Evolutionary conservation across 2,329 filamentous ascomycete genomes (phyloP), one percentile per base, ranked within the genome.

Genomic region (Chlorencoelia australis): DNA sequence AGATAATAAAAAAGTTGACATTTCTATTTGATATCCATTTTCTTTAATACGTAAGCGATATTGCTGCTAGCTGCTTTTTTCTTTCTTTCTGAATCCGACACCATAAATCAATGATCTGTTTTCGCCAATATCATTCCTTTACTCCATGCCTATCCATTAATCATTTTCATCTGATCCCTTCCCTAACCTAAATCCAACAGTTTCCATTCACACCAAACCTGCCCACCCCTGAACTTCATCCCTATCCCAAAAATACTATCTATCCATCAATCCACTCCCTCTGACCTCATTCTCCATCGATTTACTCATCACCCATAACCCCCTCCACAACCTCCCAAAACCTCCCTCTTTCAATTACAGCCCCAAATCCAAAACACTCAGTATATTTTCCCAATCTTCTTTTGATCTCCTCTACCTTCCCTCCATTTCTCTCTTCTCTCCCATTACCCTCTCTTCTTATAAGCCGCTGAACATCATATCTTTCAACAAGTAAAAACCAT

Each of bases 321-420:
- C 22, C 30, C 26, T 42, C 34, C 6, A 50, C 47, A 13, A 48
- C 42, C 29, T 45, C 40, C 50, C 51, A 50, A 25, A 54, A 53
- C 17, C 25, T 35, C 2, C 16, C 33, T 36, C 45, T 45, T 38
- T 49, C 46, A 35, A 54, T 47, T 22, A 53, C 48, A 32, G 48
- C 49, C 8, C 51, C 51, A 44, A 53, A 54, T 11, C 21, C 37
- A 42, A 42, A 49, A 44, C 51, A 53, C 11, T 37, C 33, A 2
- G 50, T 48, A 19, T 53, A 26, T 8, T 19, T 26, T 4, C 38
- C 38, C 15, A 54, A 25, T 4, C 37, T 40, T n/a, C 25, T 45
- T 39, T 51, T 52, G 29, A 54, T 30, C 4, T 11, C 13, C 15
- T 47, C 45, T 9, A 53, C 13, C 14, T 39, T 25, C 2, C 37